Evolutionary conservation across 192 early-diverging fungal species (phyloP).

Genomic region (Coemansia sp.): DNA sequence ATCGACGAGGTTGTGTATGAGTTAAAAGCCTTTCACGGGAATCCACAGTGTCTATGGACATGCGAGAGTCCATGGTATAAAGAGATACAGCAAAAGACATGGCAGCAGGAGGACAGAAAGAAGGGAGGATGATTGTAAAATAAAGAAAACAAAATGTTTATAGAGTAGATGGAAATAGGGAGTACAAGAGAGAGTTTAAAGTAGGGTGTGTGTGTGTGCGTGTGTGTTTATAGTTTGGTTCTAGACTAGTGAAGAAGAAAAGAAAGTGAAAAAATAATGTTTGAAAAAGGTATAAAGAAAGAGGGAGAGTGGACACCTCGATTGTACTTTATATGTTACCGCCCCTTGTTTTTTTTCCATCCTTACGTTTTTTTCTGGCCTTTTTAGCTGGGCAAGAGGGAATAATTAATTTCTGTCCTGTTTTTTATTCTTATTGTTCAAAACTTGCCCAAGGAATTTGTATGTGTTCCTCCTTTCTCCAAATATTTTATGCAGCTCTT

Average conservation of each 20-base stretch:
- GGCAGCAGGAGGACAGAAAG: not conserved
- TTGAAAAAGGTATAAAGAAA: not conserved
- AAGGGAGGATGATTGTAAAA: constrained; percentile 8
- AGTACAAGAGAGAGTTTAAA: too few species aligned
- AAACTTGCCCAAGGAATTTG: too few species aligned
- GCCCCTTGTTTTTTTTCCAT: not conserved
- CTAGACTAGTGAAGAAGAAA: too few species aligned
- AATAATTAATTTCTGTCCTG: too few species aligned
- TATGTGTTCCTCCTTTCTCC: too few species aligned
- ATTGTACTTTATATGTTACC: not conserved
- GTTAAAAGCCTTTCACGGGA: constrained; percentile 27
- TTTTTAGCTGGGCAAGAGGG: too few species aligned
- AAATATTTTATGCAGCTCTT: too few species aligned
- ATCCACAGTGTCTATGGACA: constrained; percentile 26
- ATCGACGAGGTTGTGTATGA: not conserved
- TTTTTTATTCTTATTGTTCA: too few species aligned
- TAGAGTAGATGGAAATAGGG: constrained; percentile 1
- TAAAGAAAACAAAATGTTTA: not conserved
- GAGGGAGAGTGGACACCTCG: not conserved
- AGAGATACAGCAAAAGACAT: constrained; percentile 11
- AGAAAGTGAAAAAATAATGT: not conserved
- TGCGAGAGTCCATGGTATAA: constrained; percentile 19
- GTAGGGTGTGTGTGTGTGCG: too few species aligned
- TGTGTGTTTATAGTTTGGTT: too few species aligned
- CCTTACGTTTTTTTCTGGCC: too few species aligned